These are phyloP conservation scores for Diaporthe sp. DNA, from an alignment of 2,329 filamentous ascomycete species.

Conservation along the genomic window DNA sequence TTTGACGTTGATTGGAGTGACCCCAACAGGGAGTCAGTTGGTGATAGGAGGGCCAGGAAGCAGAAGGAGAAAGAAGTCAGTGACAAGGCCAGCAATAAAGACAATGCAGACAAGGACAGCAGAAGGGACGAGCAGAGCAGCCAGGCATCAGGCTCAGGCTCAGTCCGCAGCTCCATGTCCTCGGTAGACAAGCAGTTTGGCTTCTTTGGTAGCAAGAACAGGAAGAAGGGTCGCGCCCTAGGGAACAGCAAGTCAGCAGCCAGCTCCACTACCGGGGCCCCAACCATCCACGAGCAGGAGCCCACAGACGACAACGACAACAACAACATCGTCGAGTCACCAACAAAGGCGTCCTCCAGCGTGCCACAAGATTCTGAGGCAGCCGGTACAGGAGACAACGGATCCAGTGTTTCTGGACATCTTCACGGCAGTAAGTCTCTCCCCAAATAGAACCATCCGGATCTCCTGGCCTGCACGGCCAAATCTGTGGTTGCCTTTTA, in stretches of 20 bases:
- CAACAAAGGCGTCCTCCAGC: neutral
- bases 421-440: constrained; percentile 24
- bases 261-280: constrained; percentile 31
- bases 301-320: neutral
- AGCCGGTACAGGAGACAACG: neutral
- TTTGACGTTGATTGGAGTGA: constrained; percentile 73
- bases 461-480: too few species aligned
- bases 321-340: neutral
- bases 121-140: constrained; percentile 46
- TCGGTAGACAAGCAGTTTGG: constrained; percentile 55
- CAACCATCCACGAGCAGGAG: constrained; percentile 36
- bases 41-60: constrained; percentile 65
- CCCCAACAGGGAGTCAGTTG: constrained; percentile 63
- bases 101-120: constrained; percentile 42
- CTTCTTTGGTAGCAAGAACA: constrained; percentile 57
- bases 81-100: constrained; percentile 40
- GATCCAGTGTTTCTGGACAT: neutral
- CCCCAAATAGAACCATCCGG: neutral
- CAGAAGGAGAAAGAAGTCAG: constrained; percentile 53
- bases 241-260: constrained; percentile 42
- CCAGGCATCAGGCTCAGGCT: constrained; percentile 50
- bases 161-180: constrained; percentile 59
- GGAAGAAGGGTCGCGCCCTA: constrained; percentile 48
- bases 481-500: neutral
- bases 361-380: neutral